These are phyloP conservation scores for Aspergillus tamarii DNA, from an alignment of 2,329 filamentous ascomycete species.

Conservation along the genomic window DNA sequence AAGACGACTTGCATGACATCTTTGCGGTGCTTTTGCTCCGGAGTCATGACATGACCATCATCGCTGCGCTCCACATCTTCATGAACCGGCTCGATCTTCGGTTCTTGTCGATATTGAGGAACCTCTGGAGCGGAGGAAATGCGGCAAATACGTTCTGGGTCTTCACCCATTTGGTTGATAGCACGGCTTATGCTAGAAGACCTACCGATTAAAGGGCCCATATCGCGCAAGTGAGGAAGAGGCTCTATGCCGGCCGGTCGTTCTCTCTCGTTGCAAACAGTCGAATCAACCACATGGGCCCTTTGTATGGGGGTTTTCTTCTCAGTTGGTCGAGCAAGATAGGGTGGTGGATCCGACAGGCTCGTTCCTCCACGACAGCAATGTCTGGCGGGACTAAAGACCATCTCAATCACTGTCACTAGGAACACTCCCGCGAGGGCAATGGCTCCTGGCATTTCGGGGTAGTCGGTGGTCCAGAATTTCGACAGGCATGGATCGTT, in stretches of 20 bases:
- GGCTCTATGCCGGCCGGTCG: conserved; percentile 15
- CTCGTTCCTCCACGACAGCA: conserved; percentile 28
- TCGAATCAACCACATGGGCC: conserved; percentile 1
- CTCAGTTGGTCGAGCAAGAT: neutral
- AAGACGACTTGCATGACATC: conserved; percentile 74
- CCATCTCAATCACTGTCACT: conserved; percentile 59
- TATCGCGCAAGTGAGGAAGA: conserved; percentile 27
- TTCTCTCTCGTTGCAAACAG: neutral
- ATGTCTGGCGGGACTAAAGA: conserved; percentile 48
- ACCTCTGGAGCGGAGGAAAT: conserved; percentile 28
- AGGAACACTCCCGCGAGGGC: conserved; percentile 49
- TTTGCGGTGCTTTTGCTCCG: conserved; percentile 57
- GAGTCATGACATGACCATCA: conserved; percentile 19
- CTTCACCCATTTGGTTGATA: conserved; percentile 32
- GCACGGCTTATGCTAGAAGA: conserved; percentile 34
- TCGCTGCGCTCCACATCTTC: conserved; percentile 24
- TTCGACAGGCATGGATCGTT: conserved; percentile 56
- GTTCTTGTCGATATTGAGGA: conserved; percentile 16
- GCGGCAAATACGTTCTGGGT: conserved; percentile 25
- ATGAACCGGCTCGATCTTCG: conserved; percentile 18
- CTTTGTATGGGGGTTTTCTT: neutral
- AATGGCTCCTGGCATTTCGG: conserved; percentile 54
- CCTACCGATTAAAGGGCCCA: conserved; percentile 31
- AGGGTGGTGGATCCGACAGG: neutral
- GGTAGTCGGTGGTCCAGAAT: conserved; percentile 52